A percentile compares a stretch with the other conserved stretches of the same genome.
Conservation (phyloP, 2,329 filamentous ascomycete genomes). For the Xylariaceae sp. region DNA sequence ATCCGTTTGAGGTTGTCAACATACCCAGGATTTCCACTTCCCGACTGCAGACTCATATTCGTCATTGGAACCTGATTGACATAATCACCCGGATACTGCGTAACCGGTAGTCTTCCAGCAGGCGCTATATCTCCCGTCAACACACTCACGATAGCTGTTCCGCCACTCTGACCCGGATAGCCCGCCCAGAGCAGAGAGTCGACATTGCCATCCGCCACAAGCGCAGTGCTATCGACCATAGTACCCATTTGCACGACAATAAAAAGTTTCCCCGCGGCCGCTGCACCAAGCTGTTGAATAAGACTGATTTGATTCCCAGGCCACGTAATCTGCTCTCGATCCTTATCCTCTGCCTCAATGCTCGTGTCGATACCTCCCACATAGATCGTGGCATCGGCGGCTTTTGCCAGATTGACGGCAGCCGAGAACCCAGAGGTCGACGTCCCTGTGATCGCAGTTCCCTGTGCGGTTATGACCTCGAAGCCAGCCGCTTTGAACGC, state of each 20-base stretch:
- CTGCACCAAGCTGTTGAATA: slow-evolving; percentile 42
- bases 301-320: slow-evolving; percentile 47
- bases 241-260: slow-evolving; percentile 48
- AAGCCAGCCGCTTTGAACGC: slow-evolving; percentile 23
- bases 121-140: slow-evolving; percentile 47
- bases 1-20: neutral
- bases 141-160: slow-evolving; percentile 50
- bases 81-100: slow-evolving; percentile 53
- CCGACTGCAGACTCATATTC: slow-evolving; percentile 52
- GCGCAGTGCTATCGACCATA: slow-evolving; percentile 46
- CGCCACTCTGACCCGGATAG: slow-evolving; percentile 58
- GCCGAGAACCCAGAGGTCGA: slow-evolving; percentile 30
- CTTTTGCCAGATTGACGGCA: slow-evolving; percentile 36
- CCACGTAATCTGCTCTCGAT: slow-evolving; percentile 50
- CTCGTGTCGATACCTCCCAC: slow-evolving; percentile 52
- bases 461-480: slow-evolving; percentile 21
- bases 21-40: slow-evolving; percentile 41
- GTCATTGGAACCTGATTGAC: slow-evolving; percentile 47
- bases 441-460: slow-evolving; percentile 24
- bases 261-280: slow-evolving; percentile 41
- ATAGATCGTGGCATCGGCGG: slow-evolving; percentile 50
- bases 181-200: slow-evolving; percentile 53
- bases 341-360: slow-evolving; percentile 48
- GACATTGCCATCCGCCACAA: slow-evolving; percentile 45
- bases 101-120: slow-evolving; percentile 51